Conservation (phyloP, 2,329 filamentous ascomycete species). For the Fusarium floridanum region DNA sequence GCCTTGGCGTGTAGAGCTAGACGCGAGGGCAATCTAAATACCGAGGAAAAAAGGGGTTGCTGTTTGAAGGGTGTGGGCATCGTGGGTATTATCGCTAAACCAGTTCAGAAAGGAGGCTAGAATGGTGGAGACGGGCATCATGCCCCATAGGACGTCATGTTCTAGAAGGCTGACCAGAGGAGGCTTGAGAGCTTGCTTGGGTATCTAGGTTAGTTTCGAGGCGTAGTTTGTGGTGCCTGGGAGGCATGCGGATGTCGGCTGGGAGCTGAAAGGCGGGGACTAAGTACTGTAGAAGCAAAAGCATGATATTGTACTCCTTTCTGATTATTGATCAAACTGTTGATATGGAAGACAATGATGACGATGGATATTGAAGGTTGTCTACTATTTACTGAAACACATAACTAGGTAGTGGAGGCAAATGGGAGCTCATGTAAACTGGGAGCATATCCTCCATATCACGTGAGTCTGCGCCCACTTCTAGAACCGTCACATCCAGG, state of each 20-base stretch:
- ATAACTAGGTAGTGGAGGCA: not conserved
- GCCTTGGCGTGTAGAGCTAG: slow-evolving; percentile 39
- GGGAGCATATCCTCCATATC: not conserved
- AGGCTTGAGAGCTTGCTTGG: slow-evolving; percentile 11
- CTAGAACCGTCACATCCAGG: not conserved
- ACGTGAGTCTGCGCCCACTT: slow-evolving; percentile 6
- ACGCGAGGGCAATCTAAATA: slow-evolving; percentile 35
- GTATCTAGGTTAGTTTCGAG: not conserved
- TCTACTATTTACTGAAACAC: not conserved
- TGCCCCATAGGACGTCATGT: slow-evolving; percentile 37
- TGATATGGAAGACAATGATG: not conserved
- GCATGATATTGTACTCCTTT: not conserved
- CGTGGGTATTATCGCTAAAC: slow-evolving; percentile 1
- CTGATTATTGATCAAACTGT: not conserved
- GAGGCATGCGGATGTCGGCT: slow-evolving; percentile 9
- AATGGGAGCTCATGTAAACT: not conserved
- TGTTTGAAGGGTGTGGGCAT: slow-evolving; percentile 10
- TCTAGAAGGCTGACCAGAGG: slow-evolving; percentile 42
- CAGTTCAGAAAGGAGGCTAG: slow-evolving; percentile 8
- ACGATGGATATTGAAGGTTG: not conserved
- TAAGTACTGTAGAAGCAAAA: not conserved
- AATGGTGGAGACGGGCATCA: slow-evolving; percentile 25
- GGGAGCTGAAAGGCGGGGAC: slow-evolving; percentile 16
- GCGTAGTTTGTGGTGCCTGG: not conserved
- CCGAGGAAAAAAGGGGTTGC: slow-evolving; percentile 39